Percentiles rank a stretch among this genome's conserved stretches.
Evolutionary conservation across 495 filamentous ascomycete genomes (phyloP).

Genomic region (Astrothelium macrocarpum): DNA sequence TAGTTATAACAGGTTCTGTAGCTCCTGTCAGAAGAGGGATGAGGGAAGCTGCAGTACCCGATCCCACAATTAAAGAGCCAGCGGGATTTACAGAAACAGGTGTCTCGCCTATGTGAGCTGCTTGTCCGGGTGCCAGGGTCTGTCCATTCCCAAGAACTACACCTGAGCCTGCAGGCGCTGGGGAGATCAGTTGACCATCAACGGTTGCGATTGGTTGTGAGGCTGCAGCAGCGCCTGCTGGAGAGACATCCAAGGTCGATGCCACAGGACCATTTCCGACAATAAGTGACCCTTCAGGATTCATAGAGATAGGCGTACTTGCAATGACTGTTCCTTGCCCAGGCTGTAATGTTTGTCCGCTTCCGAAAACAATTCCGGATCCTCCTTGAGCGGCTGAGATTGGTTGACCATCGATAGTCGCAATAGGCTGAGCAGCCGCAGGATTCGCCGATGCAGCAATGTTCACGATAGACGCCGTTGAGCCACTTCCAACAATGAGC

Average conservation of each 20-base stretch:
- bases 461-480: neutral
- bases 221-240: no score
- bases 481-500: neutral
- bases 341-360: neutral
- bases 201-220: neutral
- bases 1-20: neutral
- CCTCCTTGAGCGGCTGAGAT: neutral
- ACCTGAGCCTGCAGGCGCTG: neutral
- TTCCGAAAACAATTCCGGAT: neutral
- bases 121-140: neutral
- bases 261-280: neutral
- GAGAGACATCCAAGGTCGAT: neutral
- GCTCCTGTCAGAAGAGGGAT: neutral
- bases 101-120: neutral
- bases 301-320: neutral
- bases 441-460: neutral
- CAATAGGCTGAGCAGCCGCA: neutral
- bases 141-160: neutral
- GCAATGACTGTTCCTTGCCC: neutral
- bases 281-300: neutral
- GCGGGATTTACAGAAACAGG: neutral
- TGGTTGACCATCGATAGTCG: neutral
- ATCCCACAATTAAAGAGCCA: neutral
- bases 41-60: neutral
- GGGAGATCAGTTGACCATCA: neutral